phyloP scores from a whole-genome alignment of 1,284 basidiomycete species.

The Filobasidium uniguttulatum region DNA sequence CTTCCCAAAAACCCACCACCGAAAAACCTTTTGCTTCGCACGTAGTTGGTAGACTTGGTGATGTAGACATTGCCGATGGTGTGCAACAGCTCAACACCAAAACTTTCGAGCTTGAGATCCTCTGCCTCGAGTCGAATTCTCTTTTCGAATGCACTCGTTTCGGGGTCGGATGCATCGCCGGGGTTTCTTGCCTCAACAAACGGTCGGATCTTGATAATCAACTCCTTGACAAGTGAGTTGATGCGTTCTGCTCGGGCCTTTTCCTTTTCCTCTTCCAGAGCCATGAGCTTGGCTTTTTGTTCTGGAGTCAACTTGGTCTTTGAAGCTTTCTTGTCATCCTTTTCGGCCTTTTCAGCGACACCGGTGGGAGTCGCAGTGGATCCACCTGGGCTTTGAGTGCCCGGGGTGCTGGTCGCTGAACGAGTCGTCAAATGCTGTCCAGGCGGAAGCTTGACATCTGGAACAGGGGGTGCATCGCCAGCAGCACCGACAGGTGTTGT shows the following conservation, averaged over 20 bases:
- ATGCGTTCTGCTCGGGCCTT: slow-evolving; percentile 62
- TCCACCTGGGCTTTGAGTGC: slow-evolving; percentile 9
- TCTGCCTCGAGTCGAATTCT: slow-evolving; percentile 77
- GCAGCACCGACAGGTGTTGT: too few relatives aligned
- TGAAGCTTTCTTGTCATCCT: slow-evolving; percentile 34
- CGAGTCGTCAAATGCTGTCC: slow-evolving; percentile 3
- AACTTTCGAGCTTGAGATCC: slow-evolving; percentile 94
- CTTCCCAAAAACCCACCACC: slow-evolving; percentile 54
- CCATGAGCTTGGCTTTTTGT: slow-evolving; percentile 66
- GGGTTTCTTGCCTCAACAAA: slow-evolving; percentile 80
- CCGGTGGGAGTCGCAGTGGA: slow-evolving; percentile 16
- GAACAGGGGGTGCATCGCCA: slow-evolving; percentile 12
- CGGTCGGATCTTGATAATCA: slow-evolving; percentile 68
- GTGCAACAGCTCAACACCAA: slow-evolving; percentile 87
- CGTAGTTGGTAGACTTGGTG: slow-evolving; percentile 79
- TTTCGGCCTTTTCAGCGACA: too few relatives aligned
- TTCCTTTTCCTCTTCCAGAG: slow-evolving; percentile 62
- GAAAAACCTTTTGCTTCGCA: slow-evolving; percentile 76
- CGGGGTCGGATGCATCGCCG: slow-evolving; percentile 70
- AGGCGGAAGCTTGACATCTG: slow-evolving; percentile 10
- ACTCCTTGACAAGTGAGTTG: slow-evolving; percentile 55
- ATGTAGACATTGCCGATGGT: slow-evolving; percentile 82
- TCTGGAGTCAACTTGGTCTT: slow-evolving; percentile 63
- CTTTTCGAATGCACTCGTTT: slow-evolving; percentile 62
- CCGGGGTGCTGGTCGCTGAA: slow-evolving; percentile 5